A percentile compares a stretch with the other conserved stretches of the same genome.
Evolutionary conservation across 148 eudicot species (phyloP).

Genomic region (Fagopyrum homotropicum): DNA sequence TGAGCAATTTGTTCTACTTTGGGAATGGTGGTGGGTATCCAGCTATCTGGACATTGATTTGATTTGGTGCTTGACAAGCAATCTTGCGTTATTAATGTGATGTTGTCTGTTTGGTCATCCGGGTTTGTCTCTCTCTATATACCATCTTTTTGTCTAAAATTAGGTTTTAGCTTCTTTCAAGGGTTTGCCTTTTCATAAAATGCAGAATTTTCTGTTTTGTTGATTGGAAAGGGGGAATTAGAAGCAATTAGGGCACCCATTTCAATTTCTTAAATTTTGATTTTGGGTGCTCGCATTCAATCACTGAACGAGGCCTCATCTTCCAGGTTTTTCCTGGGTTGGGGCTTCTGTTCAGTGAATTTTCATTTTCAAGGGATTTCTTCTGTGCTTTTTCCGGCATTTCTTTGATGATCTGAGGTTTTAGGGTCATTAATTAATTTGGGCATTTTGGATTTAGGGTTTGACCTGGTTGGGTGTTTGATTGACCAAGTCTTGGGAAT

Average conservation of each 20-base stretch:
- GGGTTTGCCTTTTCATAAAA: slow-evolving; percentile 19
- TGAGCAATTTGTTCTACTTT: background rate
- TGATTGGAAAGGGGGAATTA: background rate
- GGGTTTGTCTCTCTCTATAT: slow-evolving; percentile 31
- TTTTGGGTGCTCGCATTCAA: background rate
- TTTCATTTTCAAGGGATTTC: slow-evolving; percentile 15
- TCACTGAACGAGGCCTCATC: slow-evolving; percentile 2
- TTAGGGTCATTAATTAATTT: slow-evolving; percentile 9
- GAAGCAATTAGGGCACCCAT: background rate
- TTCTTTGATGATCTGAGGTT: slow-evolving; percentile 17
- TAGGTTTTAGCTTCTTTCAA: slow-evolving; percentile 20
- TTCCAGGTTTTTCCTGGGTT: slow-evolving; percentile 5
- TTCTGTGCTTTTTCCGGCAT: background rate
- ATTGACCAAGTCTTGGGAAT: background rate
- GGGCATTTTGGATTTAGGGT: slow-evolving; percentile 13
- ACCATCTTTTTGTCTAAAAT: slow-evolving; percentile 12
- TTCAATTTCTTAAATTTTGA: slow-evolving; percentile 6
- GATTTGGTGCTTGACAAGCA: slow-evolving; percentile 9
- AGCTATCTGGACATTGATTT: slow-evolving; percentile 7
- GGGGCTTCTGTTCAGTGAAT: slow-evolving; percentile 13
- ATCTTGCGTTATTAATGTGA: background rate
- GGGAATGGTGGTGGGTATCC: background rate
- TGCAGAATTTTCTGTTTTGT: background rate
- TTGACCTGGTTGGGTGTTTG: slow-evolving; percentile 2
- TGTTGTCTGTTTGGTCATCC: slow-evolving; percentile 26